Percentiles rank a stretch among this genome's conserved stretches.
Conservation (phyloP, 148 eudicot genomes). For the Fagopyrum tataricum region DNA sequence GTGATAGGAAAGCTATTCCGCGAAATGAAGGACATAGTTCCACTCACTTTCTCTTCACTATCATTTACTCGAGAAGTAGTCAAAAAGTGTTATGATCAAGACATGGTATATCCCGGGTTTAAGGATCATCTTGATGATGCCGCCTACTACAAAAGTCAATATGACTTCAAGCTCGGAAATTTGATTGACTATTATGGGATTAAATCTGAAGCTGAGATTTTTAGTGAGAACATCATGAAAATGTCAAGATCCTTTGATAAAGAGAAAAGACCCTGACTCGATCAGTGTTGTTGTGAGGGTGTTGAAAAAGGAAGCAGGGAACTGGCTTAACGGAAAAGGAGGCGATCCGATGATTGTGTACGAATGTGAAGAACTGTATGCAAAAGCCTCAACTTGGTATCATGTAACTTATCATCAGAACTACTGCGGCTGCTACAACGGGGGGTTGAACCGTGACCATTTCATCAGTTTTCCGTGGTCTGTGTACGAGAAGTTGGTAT, state of each 20-base stretch:
- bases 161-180: conserved; percentile 39
- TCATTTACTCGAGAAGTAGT: conserved; percentile 29
- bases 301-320: conserved; percentile 37
- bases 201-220: conserved; percentile 38
- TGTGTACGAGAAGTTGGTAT: conserved; percentile 40
- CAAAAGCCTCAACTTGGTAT: conserved; percentile 69
- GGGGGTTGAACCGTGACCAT: conserved; percentile 34
- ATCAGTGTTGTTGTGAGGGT: conserved; percentile 34
- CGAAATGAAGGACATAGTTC: conserved; percentile 32
- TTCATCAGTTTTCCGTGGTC: conserved; percentile 63
- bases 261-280: conserved; percentile 39
- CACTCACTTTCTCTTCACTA: conserved; percentile 17
- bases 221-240: conserved; percentile 38
- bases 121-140: conserved; percentile 32
- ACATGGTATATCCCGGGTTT: conserved; percentile 41
- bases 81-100: conserved; percentile 21
- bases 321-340: conserved; percentile 25
- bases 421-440: conserved; percentile 35
- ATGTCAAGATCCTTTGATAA: conserved; percentile 31
- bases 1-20: conserved; percentile 43
- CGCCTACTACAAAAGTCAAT: conserved; percentile 26
- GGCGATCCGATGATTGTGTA: too few species aligned
- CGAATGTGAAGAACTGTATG: conserved; percentile 20
- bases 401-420: conserved; percentile 47
- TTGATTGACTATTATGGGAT: conserved; percentile 43